phyloP scores from a whole-genome alignment of 257 asterid species.

The Linderniella brevidens region DNA sequence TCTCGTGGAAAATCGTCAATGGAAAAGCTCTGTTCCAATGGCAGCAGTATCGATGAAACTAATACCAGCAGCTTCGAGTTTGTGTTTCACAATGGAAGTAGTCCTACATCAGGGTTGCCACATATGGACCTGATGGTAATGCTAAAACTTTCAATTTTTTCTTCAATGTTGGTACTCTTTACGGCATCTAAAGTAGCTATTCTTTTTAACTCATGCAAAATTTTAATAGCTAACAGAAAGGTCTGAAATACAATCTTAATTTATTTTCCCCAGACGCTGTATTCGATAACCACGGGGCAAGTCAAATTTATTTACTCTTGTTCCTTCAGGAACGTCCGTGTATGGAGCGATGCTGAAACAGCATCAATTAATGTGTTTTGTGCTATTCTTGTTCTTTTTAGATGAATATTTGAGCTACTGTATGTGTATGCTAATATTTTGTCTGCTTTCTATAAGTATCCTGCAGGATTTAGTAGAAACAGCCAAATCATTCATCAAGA shows the following conservation, averaged over 20 bases:
- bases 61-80: conserved; percentile 52
- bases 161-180: conserved; percentile 1
- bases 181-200: background rate
- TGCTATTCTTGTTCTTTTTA: too few relatives aligned
- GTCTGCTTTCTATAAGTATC: conserved; percentile 18
- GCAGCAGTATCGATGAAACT: conserved; percentile 15
- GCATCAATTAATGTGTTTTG: too few relatives aligned
- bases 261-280: too few relatives aligned
- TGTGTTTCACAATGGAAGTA: conserved; percentile 52
- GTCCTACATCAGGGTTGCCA: conserved; percentile 34
- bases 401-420: too few relatives aligned
- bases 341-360: too few relatives aligned
- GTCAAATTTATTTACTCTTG: too few relatives aligned
- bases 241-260: too few relatives aligned
- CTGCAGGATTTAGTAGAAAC: conserved; percentile 34
- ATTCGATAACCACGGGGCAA: too few relatives aligned
- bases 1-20: conserved; percentile 32
- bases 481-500: conserved; percentile 31
- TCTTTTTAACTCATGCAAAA: background rate
- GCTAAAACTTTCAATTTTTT: conserved; percentile 9
- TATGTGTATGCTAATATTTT: too few relatives aligned
- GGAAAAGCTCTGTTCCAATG: conserved; percentile 22
- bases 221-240: background rate
- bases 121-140: conserved; percentile 39
- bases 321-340: too few relatives aligned